Evolutionary conservation across 1,139 yeast species (phyloP).

Genomic region (Debaryomyces psychrophilus): DNA sequence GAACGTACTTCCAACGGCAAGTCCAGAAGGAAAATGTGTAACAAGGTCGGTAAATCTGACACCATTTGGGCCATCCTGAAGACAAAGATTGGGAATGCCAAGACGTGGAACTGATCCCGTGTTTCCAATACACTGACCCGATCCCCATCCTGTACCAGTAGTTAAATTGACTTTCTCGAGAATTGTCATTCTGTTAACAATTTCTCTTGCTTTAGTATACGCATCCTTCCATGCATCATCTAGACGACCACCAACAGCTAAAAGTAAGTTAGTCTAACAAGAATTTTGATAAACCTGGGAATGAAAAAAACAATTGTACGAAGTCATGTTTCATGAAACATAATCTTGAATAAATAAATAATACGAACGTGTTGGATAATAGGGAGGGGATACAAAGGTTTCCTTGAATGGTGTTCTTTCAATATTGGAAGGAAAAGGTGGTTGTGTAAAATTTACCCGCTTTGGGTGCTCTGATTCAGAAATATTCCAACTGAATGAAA

Average conservation of each 20-base stretch:
- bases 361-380: not conserved
- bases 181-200: constrained; percentile 45
- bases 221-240: constrained; percentile 10
- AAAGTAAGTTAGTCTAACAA: constrained; percentile 49
- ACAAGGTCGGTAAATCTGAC: constrained; percentile 60
- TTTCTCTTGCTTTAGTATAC: constrained; percentile 8
- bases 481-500: constrained; percentile 13
- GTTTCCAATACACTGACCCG: constrained; percentile 67
- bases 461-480: constrained; percentile 21
- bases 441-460: constrained; percentile 41
- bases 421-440: constrained; percentile 30
- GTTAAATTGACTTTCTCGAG: constrained; percentile 58
- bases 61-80: constrained; percentile 70
- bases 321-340: constrained; percentile 21
- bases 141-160: constrained; percentile 62
- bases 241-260: constrained; percentile 39
- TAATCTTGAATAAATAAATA: not conserved
- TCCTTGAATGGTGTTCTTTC: constrained; percentile 33
- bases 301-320: too few relatives aligned
- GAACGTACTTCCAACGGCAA: constrained; percentile 62
- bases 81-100: constrained; percentile 59
- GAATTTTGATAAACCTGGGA: not conserved
- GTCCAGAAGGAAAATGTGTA: constrained; percentile 61
- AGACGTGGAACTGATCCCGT: constrained; percentile 62
- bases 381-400: constrained; percentile 30